Base-by-base conservation (phyloP, 2,329 filamentous ascomycete species). In the Sordariomycetes sp. region DNA sequence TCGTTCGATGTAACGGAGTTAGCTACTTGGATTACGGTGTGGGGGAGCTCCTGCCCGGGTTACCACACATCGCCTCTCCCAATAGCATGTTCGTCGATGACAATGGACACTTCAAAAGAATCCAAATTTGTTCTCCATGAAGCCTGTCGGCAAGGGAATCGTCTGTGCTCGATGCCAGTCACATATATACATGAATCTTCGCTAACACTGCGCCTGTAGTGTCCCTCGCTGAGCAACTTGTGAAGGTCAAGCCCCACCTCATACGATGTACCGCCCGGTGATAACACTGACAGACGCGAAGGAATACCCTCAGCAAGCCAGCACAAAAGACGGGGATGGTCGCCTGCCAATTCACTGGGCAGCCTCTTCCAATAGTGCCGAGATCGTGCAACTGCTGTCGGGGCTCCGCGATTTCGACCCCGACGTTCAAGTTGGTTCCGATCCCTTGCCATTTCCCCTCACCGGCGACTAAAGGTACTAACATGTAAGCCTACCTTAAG, bases 281-380 rank as follows among this genome's bases (percentile, higher is more conserved):
- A 22, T 55, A 24, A 28, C 17, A 17, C 54, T 55, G 36, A 55
- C 17, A 10, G 34, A 13, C 34, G 10, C 20, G 36, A 34, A 92
- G 86, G 83, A 85, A 62, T 90, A 95, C 66, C 85, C 88, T 2
- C 91, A 88, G 65, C 80, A 95, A 45, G 85, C 89, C 28, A 77
- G 74, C 53, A 71, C 71, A 59, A 82, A 84, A 65, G 94, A 99
- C 65, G 86, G 89, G 54, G 94, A 99, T 69, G 89, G 90, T 17
- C 88, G 94, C 52, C 81, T 96, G 42, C 86, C 94, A 2, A 84
- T 97, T 58, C 94, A 99, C 76, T 99, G 94, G 94, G 92, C 94
- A 0, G 82, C 84, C 1, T 94, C 91, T 24, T 87, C 88, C 69
- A 95, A 94, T 68, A 85, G 84, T 62, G 72, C 86, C 7, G 80